Base-by-base conservation (phyloP, 441 rosid genomes). In the Populus hybrid region DNA sequence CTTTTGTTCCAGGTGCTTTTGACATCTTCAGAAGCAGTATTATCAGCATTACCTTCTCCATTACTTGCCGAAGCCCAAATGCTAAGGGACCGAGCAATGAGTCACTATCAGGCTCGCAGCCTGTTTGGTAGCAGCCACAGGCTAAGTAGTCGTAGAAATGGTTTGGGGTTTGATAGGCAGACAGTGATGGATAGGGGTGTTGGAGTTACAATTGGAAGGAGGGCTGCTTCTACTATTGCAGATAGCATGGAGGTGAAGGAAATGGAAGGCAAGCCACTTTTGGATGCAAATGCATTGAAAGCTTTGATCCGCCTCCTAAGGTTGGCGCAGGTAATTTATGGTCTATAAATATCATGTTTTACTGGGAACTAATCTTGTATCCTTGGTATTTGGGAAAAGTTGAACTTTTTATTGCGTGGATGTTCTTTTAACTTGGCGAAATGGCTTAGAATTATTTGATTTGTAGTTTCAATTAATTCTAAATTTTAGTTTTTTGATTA, bases 21-120 rank as follows among this genome's bases (percentile, higher is more conserved):
- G 85, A 94, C 98, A 76, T 97, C 98, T 78, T 94, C 99, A 72
- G 98, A 96, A 83, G 98, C 98, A 67, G 98, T 91, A 78, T 77
- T 96, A 81, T 91, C 99, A 67, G 98, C 96, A 67, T 83, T 96
- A 80, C 98, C 99, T 77, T 90, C 97, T 74, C 91, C 97, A 69
- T 86, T 96, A 81, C 89, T 96, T 79, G 98, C 98, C 24, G 98
- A 96, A 89, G 99, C 97, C 24, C 98, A 91, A 83, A 88, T 94
- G 97, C 92, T 97, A 69, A 88, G 99, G 83, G 98, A 96, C 84
- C 86, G 99, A 72, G 98, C 97, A 81, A 90, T 89, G 98, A 94
- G 98, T 90, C 99, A 94, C 84, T 94, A 94, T 87, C 97, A 91
- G 80, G 98, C 98, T 78, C 98, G 90, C 36, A 91, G 96, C 82